Conservation (phyloP, 371 early-diverging fungal genomes). For the Mortierella sp. region DNA sequence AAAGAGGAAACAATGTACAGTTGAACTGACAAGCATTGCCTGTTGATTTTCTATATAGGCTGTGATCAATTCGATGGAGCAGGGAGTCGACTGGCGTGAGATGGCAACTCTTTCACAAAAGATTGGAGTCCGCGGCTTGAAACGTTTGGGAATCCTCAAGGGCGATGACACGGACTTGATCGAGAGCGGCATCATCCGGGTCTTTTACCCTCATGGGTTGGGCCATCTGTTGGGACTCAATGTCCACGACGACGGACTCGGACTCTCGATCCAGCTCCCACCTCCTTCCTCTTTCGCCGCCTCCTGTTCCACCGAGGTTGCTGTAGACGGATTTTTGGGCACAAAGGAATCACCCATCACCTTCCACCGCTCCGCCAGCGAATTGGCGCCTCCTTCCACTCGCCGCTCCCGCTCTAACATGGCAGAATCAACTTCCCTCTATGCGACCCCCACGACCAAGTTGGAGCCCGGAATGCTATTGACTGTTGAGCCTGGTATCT, state of each 20-base stretch:
- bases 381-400: conserved; percentile 43
- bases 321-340: not conserved
- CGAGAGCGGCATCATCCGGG: conserved; percentile 79
- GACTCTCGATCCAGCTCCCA: conserved; percentile 22
- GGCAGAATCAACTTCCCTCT: conserved; percentile 69
- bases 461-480: conserved; percentile 87
- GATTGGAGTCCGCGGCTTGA: conserved; percentile 80
- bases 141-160: conserved; percentile 78
- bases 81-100: conserved; percentile 88
- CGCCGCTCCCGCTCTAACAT: conserved; percentile 35
- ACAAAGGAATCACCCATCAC: conserved; percentile 16
- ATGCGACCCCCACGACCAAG: conserved; percentile 77
- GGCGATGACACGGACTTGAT: conserved; percentile 78
- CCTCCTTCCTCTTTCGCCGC: not conserved
- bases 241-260: conserved; percentile 86
- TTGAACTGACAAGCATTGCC: not conserved
- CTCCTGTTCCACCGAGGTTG: not conserved
- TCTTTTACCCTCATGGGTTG: conserved; percentile 94
- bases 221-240: conserved; percentile 79
- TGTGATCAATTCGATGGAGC: conserved; percentile 71
- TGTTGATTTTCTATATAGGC: conserved; percentile 19
- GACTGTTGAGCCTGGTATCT: conserved; percentile 95
- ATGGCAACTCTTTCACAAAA: conserved; percentile 83
- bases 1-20: not conserved
- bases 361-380: conserved; percentile 15